Percentiles rank a stretch among this genome's conserved stretches.
phyloP scores from a whole-genome alignment of 345 rosid species.

The Iberis pinnata region DNA sequence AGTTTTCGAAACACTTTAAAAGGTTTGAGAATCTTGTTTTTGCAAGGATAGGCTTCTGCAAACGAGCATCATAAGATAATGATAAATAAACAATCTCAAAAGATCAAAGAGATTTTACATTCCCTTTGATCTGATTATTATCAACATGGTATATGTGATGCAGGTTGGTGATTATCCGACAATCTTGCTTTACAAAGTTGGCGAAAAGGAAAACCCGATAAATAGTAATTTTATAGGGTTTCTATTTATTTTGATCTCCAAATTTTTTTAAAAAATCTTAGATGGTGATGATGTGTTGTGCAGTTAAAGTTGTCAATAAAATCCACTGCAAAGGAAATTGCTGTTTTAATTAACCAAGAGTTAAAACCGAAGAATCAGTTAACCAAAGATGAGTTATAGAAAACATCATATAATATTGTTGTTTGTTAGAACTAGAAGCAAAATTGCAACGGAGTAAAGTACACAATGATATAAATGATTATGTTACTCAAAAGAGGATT shows the following conservation, averaged over 20 bases:
- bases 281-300: constrained; percentile 39
- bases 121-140: constrained; percentile 44
- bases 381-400: constrained; percentile 27
- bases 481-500: no score
- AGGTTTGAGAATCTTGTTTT: constrained; percentile 50
- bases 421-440: no score
- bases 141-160: constrained; percentile 6
- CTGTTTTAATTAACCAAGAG: constrained; percentile 23
- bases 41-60: constrained; percentile 79
- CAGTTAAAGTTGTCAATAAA: constrained; percentile 64
- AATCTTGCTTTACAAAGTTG: constrained; percentile 54
- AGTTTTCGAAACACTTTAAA: constrained; percentile 83
- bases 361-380: constrained; percentile 8
- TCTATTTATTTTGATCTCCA: constrained; percentile 32
- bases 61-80: constrained; percentile 83
- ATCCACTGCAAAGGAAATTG: constrained; percentile 31
- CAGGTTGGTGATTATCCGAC: constrained; percentile 72
- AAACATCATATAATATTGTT: no score
- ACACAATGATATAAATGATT: no score
- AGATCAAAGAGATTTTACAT: constrained; percentile 36
- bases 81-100: constrained; percentile 55
- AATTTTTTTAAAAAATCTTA: no score
- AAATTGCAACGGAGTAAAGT: no score
- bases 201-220: constrained; percentile 67
- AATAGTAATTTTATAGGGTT: constrained; percentile 10